These are phyloP conservation scores for Claviceps quebecensis DNA, from an alignment of 2,329 filamentous ascomycete species.

Conservation along the genomic window DNA sequence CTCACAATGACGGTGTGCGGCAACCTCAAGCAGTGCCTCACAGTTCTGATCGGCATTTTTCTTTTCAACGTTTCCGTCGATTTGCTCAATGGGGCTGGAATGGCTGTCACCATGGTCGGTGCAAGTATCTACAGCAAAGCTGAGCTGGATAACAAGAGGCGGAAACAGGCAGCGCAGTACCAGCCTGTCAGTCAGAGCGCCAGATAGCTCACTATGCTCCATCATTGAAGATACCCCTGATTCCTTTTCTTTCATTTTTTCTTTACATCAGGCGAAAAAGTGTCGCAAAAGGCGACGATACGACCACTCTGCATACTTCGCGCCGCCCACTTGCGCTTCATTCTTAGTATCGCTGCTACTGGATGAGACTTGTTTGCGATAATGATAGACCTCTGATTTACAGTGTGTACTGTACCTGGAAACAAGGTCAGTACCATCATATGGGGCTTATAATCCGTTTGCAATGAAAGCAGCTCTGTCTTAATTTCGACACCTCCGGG, in stretches of 20 bases:
- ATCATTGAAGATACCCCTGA: conserved; percentile 7
- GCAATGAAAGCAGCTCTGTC: conserved; percentile 3
- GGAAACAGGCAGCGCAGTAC: conserved; percentile 18
- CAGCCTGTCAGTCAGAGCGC: conserved; percentile 22
- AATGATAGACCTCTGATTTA: neutral
- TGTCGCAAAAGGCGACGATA: neutral
- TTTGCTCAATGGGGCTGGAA: conserved; percentile 40
- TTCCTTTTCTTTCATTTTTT: conserved; percentile 1
- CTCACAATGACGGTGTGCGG: conserved; percentile 46
- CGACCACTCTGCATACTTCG: neutral
- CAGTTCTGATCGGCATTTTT: conserved; percentile 38
- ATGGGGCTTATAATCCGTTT: neutral
- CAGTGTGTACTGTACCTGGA: neutral
- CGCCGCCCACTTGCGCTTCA: neutral
- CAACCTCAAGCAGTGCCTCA: conserved; percentile 44
- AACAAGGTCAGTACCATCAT: neutral
- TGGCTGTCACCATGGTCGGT: conserved; percentile 39
- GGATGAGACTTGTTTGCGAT: neutral
- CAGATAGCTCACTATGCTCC: conserved; percentile 8
- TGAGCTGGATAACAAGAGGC: conserved; percentile 35
- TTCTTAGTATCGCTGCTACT: neutral
- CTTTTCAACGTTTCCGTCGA: conserved; percentile 37
- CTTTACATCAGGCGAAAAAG: conserved; percentile 1
- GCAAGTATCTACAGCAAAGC: conserved; percentile 45
- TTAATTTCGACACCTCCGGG: conserved; percentile 5